phyloP scores from a whole-genome alignment of 2,329 filamentous ascomycete genomes.

The Epichloe elymi region DNA sequence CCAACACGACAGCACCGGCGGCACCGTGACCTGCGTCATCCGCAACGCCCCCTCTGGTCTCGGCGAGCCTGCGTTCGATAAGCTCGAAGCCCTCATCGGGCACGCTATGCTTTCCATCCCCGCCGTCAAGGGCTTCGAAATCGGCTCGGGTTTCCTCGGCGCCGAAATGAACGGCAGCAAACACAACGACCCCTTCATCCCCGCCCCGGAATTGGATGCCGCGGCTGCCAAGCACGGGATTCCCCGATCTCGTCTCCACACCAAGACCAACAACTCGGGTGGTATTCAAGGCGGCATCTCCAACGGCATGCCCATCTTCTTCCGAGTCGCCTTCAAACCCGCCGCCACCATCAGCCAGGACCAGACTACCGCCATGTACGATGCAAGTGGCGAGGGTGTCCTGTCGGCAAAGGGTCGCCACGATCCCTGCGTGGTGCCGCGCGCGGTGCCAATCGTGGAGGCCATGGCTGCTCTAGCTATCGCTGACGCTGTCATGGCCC shows the following conservation, averaged over 20 bases:
- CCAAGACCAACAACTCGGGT: constrained; percentile 88
- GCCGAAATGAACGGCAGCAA: constrained; percentile 75
- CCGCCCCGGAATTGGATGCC: constrained; percentile 27
- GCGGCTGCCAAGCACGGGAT: constrained; percentile 33
- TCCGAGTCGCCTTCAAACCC: constrained; percentile 89
- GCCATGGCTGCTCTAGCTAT: constrained; percentile 80
- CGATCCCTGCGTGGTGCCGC: constrained; percentile 83
- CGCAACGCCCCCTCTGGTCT: constrained; percentile 73
- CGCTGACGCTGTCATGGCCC: constrained; percentile 76
- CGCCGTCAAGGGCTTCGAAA: constrained; percentile 89
- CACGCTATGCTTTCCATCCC: constrained; percentile 95
- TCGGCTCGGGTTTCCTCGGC: constrained; percentile 84
- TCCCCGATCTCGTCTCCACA: constrained; percentile 53
- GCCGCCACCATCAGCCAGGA: constrained; percentile 85
- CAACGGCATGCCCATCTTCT: constrained; percentile 89
- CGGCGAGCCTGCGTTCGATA: constrained; percentile 91
- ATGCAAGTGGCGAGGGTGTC: constrained; percentile 54
- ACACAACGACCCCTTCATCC: constrained; percentile 64
- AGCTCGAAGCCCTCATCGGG: constrained; percentile 79
- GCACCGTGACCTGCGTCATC: constrained; percentile 89
- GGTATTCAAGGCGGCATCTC: constrained; percentile 93
- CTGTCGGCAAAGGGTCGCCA: constrained; percentile 88
- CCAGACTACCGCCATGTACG: constrained; percentile 72
- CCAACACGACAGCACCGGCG: constrained; percentile 76
- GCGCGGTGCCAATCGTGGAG: constrained; percentile 81